These are phyloP conservation scores for Centella asiatica DNA, from an alignment of 129 eudicot species.

Conservation along the genomic window DNA sequence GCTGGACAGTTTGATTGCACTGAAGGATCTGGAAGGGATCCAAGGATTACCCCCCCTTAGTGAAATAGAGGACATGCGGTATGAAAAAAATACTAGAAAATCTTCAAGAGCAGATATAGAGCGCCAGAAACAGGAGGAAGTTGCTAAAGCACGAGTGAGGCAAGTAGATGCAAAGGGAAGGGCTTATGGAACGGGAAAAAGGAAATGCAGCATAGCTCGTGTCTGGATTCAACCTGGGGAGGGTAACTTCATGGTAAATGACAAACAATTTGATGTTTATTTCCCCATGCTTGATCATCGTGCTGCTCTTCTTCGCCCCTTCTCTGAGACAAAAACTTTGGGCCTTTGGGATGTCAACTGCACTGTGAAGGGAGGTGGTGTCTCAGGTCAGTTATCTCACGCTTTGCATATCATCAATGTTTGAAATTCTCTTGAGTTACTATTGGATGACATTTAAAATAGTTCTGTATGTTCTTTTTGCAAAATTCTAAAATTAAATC, in stretches of 20 bases:
- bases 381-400: constrained; percentile 45
- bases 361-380: constrained; percentile 94
- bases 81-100: constrained; percentile 48
- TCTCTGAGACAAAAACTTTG: constrained; percentile 77
- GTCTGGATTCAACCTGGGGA: constrained; percentile 93
- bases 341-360: constrained; percentile 77
- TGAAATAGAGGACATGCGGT: constrained; percentile 60
- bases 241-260: constrained; percentile 67
- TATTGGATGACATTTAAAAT: background rate
- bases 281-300: constrained; percentile 96
- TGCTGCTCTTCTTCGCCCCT: constrained; percentile 87
- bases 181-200: constrained; percentile 90
- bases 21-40: constrained; percentile 70
- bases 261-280: constrained; percentile 80
- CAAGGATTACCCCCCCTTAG: constrained; percentile 77
- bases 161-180: constrained; percentile 70
- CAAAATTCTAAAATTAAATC: too few relatives aligned
- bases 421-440: background rate
- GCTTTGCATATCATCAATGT: background rate
- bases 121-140: constrained; percentile 69
- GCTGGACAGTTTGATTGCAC: constrained; percentile 83
- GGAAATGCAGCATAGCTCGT: constrained; percentile 94
- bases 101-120: constrained; percentile 64
- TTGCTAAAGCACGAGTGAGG: constrained; percentile 63
- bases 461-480: too few relatives aligned